Evolutionary conservation across 805 yeast genomes (phyloP), one percentile per base, ranked within the genome.

Genomic region (Saturnispora zaruensis): DNA sequence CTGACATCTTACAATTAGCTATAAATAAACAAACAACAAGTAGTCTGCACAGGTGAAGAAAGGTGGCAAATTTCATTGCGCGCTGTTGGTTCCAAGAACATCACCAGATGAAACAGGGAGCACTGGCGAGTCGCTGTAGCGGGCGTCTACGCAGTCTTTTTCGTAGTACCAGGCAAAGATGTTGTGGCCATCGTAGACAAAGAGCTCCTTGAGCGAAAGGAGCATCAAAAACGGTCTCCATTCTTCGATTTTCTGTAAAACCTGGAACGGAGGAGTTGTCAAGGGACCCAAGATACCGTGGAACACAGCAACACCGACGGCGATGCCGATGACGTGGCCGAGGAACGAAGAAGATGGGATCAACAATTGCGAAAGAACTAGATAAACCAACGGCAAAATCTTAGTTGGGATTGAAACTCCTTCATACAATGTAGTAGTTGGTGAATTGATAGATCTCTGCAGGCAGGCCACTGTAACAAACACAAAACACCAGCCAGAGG

Each of bases 401-500:
- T 78, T 60, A 0, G 91, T 84, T 28, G 88, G 89, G 16, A 86
- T 62, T 7, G 69, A 61, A 33, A 69, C 56, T 21, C 72, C 64
- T 7, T 72, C 69, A 26, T 59, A 49, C 6, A 62, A 11, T 32
- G 49, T 53, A 20, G 55, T 46, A 3, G 43, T 47, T 34, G 59
- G 57, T n/a, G 52, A 54, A 3, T 51, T 48, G 16, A 45, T 41
- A 4, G 66, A 56, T 45, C 51, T 55, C 21, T 58, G 64, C 56
- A 74, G 76, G n/a, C 86, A 78, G 54, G 69, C 76, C 66, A 74
- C 84, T 3, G 81, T 78, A 51, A 79, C 59, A 57, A 87, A 76
- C 47, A 88, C 75, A 60, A 87, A 87, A 30, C 77, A 77, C 78
- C 90, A 77, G 1, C 83, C 95, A 46, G 87, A 78, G 21, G 88